Conservation (phyloP, 495 filamentous ascomycete species). For the Lasiosphaeria hispida region DNA sequence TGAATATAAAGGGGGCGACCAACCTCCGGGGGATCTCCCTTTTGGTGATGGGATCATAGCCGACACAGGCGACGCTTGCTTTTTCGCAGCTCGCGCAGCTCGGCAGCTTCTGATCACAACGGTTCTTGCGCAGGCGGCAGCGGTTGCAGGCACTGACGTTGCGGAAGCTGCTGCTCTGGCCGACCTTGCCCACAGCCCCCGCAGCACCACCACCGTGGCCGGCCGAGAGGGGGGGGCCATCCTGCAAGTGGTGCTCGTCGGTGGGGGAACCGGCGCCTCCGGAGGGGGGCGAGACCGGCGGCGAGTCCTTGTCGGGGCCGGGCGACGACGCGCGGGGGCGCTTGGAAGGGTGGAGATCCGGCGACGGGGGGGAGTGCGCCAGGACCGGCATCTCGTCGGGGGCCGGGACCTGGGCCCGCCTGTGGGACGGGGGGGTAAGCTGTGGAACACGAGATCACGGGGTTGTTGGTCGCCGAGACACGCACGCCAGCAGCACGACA, state of each 20-base stretch:
- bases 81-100: conserved; percentile 90
- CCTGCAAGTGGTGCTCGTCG: conserved; percentile 32
- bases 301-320: conserved; percentile 49
- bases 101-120: conserved; percentile 89
- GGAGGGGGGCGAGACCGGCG: conserved; percentile 37
- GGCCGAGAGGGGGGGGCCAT: conserved; percentile 17
- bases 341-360: conserved; percentile 46
- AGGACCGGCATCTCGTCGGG: conserved; percentile 18
- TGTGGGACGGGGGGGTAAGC: too few species aligned
- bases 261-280: conserved; percentile 32
- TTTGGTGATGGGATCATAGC: conserved; percentile 95
- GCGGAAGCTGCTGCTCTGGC: conserved; percentile 65
- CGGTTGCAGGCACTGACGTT: conserved; percentile 96
- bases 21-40: conserved; percentile 82
- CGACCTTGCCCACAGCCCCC: conserved; percentile 19
- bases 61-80: conserved; percentile 82
- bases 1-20: conserved; percentile 17
- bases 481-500: too few species aligned
- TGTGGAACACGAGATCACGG: too few species aligned
- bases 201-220: conserved; percentile 10
- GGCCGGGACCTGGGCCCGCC: not conserved
- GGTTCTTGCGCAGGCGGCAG: conserved; percentile 87
- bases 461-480: too few species aligned
- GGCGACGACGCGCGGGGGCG: conserved; percentile 50
- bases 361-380: conserved; percentile 43